Evolutionary conservation across 2,329 filamentous ascomycete genomes (phyloP).

Genomic region (Sclerotinia borealis): DNA sequence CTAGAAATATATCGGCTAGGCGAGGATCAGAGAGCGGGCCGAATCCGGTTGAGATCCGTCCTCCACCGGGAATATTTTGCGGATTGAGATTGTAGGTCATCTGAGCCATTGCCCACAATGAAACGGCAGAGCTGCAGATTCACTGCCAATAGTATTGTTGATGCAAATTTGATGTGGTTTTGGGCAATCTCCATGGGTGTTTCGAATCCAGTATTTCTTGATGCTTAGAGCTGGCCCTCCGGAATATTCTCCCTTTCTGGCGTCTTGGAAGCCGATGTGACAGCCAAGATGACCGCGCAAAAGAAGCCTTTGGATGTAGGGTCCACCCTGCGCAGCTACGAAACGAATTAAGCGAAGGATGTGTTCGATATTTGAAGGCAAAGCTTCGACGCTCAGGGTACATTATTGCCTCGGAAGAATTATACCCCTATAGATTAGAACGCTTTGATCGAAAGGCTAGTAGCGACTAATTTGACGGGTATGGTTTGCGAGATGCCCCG

Average conservation of each 20-base stretch:
- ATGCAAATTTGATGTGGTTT: background rate
- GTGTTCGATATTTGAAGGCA: background rate
- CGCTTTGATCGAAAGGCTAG: background rate
- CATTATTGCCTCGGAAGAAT: background rate
- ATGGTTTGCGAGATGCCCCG: background rate
- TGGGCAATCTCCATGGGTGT: background rate
- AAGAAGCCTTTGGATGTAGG: background rate
- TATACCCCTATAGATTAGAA: background rate
- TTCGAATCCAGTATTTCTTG: background rate
- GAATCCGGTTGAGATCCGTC: background rate
- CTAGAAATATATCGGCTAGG: background rate
- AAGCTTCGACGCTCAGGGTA: background rate
- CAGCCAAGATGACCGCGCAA: background rate
- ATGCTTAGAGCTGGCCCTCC: background rate
- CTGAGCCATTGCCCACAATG: background rate
- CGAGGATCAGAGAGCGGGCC: background rate
- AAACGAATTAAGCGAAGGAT: background rate
- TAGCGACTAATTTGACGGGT: background rate
- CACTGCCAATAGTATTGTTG: background rate
- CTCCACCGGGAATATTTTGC: background rate
- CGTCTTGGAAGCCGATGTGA: background rate
- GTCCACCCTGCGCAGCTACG: background rate
- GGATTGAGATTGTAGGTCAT: background rate
- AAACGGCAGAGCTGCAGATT: conserved; percentile 1
- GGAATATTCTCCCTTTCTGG: background rate